A percentile compares a stretch with the other conserved stretches of the same genome.
These are phyloP conservation scores for Kwoniella botswanensis DNA, from an alignment of 768 basidiomycete genomes.

Conservation along the genomic window DNA sequence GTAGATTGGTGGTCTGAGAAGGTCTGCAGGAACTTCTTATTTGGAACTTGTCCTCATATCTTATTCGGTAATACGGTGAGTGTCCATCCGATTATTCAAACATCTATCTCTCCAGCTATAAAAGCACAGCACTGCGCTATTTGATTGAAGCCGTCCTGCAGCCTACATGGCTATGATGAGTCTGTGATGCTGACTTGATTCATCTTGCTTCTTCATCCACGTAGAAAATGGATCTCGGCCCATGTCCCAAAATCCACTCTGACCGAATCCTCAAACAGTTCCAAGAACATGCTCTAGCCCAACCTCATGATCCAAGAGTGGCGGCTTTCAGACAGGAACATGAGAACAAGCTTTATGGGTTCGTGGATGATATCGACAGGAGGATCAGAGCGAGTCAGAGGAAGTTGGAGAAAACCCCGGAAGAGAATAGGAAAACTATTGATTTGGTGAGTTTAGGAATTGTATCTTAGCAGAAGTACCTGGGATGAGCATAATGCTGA, in stretches of 20 bases:
- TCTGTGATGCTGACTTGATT: no score
- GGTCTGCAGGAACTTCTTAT: slow-evolving; percentile 97
- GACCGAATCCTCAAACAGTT: slow-evolving; percentile 92
- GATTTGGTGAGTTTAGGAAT: slow-evolving; percentile 70
- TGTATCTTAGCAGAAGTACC: neutral
- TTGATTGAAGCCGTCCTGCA: no score
- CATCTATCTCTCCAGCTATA: neutral
- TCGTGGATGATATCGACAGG: slow-evolving; percentile 98
- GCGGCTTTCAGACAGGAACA: slow-evolving; percentile 91
- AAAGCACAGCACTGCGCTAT: neutral
- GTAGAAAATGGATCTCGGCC: slow-evolving; percentile 99
- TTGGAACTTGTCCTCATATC: slow-evolving; percentile 97
- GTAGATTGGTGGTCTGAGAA: slow-evolving; percentile 91
- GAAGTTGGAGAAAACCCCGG: slow-evolving; percentile 97
- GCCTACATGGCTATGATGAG: no score
- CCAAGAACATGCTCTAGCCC: slow-evolving; percentile 74
- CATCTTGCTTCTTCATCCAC: no score
- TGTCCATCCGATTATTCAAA: neutral
- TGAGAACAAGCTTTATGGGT: slow-evolving; percentile 89
- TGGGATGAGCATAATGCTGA: neutral
- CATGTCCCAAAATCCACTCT: slow-evolving; percentile 95
- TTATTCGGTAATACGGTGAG: slow-evolving; percentile 96
- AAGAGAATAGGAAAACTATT: slow-evolving; percentile 99
- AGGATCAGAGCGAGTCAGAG: slow-evolving; percentile 91
- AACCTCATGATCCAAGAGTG: slow-evolving; percentile 79